These are phyloP conservation scores for Backusella liffmaniae DNA, from an alignment of 192 early-diverging fungal genomes.

Conservation along the genomic window DNA sequence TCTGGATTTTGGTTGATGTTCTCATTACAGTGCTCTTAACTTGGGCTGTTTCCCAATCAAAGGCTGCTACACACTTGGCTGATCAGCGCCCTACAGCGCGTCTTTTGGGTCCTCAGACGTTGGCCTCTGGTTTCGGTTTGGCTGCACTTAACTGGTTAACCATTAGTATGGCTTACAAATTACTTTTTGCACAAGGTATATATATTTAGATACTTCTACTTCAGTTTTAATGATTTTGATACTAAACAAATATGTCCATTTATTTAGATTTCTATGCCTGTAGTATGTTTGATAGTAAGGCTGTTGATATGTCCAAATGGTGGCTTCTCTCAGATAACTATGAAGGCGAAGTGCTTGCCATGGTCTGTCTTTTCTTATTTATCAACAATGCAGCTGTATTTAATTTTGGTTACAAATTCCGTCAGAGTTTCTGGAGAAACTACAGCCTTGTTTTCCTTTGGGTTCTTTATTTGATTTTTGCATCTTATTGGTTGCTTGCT, in stretches of 20 bases:
- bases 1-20: conserved; percentile 72
- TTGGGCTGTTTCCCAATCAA: conserved; percentile 59
- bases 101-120: conserved; percentile 66
- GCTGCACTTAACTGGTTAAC: conserved; percentile 66
- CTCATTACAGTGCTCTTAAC: conserved; percentile 60
- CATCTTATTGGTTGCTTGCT: conserved; percentile 57
- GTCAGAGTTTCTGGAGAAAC: conserved; percentile 58
- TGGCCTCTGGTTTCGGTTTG: conserved; percentile 60
- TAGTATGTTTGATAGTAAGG: conserved; percentile 62
- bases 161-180: conserved; percentile 41
- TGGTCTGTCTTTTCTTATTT: conserved; percentile 65
- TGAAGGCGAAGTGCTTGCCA: conserved; percentile 53
- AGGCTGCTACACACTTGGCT: conserved; percentile 50
- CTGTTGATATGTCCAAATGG: conserved; percentile 64
- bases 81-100: conserved; percentile 65
- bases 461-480: conserved; percentile 43
- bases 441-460: conserved; percentile 53
- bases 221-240: background rate
- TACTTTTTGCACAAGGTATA: conserved; percentile 51
- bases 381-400: conserved; percentile 64
- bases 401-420: conserved; percentile 65
- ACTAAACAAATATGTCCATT: background rate
- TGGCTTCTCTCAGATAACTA: conserved; percentile 76
- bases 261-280: conserved; percentile 55
- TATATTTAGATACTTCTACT: background rate